Conservation (phyloP, 2,329 filamentous ascomycete species). For the Didymella sp. region DNA sequence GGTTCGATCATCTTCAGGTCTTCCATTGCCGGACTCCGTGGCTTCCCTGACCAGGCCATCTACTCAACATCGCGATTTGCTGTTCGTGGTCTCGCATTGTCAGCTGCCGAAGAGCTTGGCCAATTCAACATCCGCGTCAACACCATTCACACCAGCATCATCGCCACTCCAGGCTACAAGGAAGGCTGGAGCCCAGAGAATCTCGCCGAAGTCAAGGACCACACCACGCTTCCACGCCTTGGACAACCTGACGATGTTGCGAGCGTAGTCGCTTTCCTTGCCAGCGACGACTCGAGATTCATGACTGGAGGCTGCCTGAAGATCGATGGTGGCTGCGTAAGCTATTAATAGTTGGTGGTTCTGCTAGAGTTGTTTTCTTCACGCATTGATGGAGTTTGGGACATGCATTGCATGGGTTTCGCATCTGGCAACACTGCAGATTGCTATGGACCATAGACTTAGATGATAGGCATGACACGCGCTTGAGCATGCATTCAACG, state of each 20-base stretch:
- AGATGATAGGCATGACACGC: constrained; percentile 18
- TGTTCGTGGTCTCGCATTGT: constrained; percentile 48
- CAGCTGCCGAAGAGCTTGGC: constrained; percentile 50
- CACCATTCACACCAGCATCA: constrained; percentile 51
- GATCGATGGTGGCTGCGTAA: constrained; percentile 44
- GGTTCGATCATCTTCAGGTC: constrained; percentile 52
- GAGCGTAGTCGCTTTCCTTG: constrained; percentile 49
- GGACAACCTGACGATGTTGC: constrained; percentile 50
- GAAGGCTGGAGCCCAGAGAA: constrained; percentile 47
- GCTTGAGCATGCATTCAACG: constrained; percentile 11
- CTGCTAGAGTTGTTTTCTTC: constrained; percentile 1
- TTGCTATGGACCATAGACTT: constrained; percentile 13
- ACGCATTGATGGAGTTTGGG: constrained; percentile 34
- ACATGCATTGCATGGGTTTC: constrained; percentile 18
- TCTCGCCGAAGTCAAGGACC: constrained; percentile 42
- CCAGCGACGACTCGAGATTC: constrained; percentile 50
- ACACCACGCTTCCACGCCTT: constrained; percentile 48
- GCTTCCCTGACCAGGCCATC: constrained; percentile 45
- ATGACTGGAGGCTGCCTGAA: constrained; percentile 49
- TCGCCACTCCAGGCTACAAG: constrained; percentile 48
- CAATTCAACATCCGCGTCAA: constrained; percentile 51
- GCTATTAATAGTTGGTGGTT: constrained; percentile 27
- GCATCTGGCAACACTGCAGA: constrained; percentile 21
- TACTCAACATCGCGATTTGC: constrained; percentile 51
- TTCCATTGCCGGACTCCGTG: constrained; percentile 50